Conservation (phyloP, 352 stramenopile species). For the Globisporangium mamillatum region DNA sequence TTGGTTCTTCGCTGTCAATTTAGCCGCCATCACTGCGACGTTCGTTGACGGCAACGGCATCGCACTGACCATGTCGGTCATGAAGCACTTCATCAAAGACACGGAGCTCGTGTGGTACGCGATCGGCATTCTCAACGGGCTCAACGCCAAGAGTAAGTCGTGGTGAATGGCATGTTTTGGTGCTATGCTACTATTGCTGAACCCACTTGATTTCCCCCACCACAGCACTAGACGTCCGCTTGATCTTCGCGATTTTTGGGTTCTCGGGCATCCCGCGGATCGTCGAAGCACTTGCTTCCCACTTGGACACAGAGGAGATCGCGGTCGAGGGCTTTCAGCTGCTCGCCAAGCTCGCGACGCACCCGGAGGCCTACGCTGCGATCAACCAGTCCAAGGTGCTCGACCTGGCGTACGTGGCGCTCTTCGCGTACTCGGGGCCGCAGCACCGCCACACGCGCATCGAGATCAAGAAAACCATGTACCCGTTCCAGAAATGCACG, state of each 20-base stretch:
- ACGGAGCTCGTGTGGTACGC: slow-evolving; percentile 75
- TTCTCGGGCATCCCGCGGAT: slow-evolving; percentile 58
- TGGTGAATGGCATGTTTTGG: too few relatives aligned
- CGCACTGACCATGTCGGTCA: slow-evolving; percentile 40
- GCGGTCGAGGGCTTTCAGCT: slow-evolving; percentile 73
- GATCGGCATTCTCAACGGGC: slow-evolving; percentile 62
- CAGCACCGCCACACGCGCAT: slow-evolving; percentile 65
- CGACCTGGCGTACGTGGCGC: slow-evolving; percentile 66
- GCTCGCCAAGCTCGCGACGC: slow-evolving; percentile 42
- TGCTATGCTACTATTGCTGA: too few relatives aligned
- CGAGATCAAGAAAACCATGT: slow-evolving; percentile 60
- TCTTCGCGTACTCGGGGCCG: slow-evolving; percentile 61
- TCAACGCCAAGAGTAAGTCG: slow-evolving; percentile 49
- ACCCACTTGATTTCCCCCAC: too few relatives aligned
- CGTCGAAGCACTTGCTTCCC: slow-evolving; percentile 60
- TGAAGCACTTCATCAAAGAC: slow-evolving; percentile 54
- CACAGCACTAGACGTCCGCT: slow-evolving; percentile 39
- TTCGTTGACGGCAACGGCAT: slow-evolving; percentile 71
- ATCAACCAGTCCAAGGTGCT: slow-evolving; percentile 67
- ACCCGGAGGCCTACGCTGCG: slow-evolving; percentile 41
- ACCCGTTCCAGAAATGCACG: slow-evolving; percentile 66
- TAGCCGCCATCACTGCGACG: slow-evolving; percentile 47
- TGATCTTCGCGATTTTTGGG: slow-evolving; percentile 46
- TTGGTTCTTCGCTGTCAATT: background rate
- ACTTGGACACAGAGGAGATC: slow-evolving; percentile 75